Conservation (phyloP, 768 basidiomycete genomes). For the Austroboletus eburneus region DNA sequence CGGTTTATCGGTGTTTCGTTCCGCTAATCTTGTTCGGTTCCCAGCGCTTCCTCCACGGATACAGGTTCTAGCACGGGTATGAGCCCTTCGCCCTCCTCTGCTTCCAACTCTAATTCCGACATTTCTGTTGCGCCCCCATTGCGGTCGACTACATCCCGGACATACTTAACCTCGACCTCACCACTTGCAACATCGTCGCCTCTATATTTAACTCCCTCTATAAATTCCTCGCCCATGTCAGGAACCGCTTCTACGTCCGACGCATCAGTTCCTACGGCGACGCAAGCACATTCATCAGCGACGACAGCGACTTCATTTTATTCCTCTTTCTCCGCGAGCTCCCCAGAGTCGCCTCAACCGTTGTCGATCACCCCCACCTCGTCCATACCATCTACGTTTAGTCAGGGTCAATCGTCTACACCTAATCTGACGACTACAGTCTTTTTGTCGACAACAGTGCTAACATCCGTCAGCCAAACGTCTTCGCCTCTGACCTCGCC, state of each 20-base stretch:
- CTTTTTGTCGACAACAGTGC: constrained; percentile 13
- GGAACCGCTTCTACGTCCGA: background rate
- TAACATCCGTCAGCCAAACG: constrained; percentile 2
- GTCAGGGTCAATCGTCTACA: background rate
- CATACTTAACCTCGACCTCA: background rate
- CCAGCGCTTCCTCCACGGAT: constrained; percentile 5
- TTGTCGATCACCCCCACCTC: background rate
- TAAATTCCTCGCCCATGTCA: constrained; percentile 1
- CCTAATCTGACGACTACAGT: constrained; percentile 9
- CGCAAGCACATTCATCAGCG: background rate
- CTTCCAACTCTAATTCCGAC: constrained; percentile 16
- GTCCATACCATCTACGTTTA: background rate
- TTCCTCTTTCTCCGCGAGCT: too few species aligned
- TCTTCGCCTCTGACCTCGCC: background rate
- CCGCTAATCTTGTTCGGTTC: constrained; percentile 3
- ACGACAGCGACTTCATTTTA: too few species aligned
- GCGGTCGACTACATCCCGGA: background rate
- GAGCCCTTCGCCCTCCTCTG: constrained; percentile 9
- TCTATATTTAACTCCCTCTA: background rate
- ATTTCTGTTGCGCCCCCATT: constrained; percentile 4
- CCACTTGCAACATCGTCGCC: background rate
- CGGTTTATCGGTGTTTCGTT: background rate
- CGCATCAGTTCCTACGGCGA: background rate
- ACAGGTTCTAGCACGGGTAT: constrained; percentile 16
- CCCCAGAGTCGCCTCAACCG: background rate